These are phyloP conservation scores for Cochlearia excelsa DNA, from an alignment of 345 rosid species.

Conservation along the genomic window DNA sequence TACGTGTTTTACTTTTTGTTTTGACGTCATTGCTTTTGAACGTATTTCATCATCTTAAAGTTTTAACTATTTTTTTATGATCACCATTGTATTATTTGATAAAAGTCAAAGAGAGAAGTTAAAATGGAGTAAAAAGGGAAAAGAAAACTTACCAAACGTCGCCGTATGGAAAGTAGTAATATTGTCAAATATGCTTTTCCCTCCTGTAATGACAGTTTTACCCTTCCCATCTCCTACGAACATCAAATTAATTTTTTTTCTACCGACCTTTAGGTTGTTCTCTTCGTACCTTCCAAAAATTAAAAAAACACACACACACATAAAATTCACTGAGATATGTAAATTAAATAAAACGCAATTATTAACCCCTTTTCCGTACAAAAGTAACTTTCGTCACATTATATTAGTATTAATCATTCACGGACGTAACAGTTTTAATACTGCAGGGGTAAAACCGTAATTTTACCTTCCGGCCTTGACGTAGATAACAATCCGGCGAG, in stretches of 20 bases:
- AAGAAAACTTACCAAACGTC: slow-evolving; percentile 58
- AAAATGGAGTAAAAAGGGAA: not conserved
- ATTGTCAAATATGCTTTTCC: slow-evolving; percentile 55
- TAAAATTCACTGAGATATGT: slow-evolving; percentile 3
- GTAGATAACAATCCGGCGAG: slow-evolving; percentile 72
- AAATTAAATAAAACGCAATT: slow-evolving; percentile 7
- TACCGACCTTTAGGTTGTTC: slow-evolving; percentile 70
- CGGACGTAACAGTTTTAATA: slow-evolving; percentile 10
- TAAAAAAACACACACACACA: not conserved
- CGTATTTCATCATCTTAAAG: no score
- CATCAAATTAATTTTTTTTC: slow-evolving; percentile 85
- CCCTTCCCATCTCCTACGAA: slow-evolving; percentile 91
- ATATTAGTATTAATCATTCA: not conserved
- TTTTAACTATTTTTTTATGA: slow-evolving; percentile 7
- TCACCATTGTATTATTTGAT: slow-evolving; percentile 6
- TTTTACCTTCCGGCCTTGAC: slow-evolving; percentile 90
- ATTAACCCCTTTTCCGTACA: slow-evolving; percentile 8
- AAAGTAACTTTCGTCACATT: not conserved
- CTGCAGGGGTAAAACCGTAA: not conserved
- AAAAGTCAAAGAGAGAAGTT: not conserved
- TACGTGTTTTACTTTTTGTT: slow-evolving; percentile 10
- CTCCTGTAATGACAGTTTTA: slow-evolving; percentile 65
- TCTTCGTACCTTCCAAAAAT: slow-evolving; percentile 72
- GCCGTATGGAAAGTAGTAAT: slow-evolving; percentile 94
- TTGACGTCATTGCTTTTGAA: no score